These are phyloP conservation scores for Phytophthora capsici DNA, from an alignment of 352 stramenopile species.

Conservation along the genomic window DNA sequence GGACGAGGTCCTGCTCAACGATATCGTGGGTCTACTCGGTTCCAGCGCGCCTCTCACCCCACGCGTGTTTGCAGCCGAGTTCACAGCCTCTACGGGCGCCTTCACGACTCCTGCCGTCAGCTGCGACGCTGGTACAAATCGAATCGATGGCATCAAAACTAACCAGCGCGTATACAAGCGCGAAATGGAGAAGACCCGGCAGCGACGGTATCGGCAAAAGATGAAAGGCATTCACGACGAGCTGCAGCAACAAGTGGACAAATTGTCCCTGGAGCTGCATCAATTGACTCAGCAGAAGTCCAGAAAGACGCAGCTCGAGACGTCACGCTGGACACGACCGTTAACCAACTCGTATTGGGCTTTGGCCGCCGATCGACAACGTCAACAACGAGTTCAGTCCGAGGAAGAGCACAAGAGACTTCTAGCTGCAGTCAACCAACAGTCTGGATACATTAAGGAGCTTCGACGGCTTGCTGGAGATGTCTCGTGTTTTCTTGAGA, in stretches of 20 bases:
- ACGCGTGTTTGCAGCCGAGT: too few relatives aligned
- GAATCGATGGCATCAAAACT: background rate
- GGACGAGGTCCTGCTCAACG: conserved; percentile 11
- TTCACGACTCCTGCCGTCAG: background rate
- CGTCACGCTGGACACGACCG: background rate
- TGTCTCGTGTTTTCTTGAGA: background rate
- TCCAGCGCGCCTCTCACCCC: conserved; percentile 5
- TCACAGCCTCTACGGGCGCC: too few relatives aligned
- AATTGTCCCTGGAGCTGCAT: conserved; percentile 6
- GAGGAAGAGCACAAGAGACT: conserved; percentile 25
- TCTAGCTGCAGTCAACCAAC: conserved; percentile 10
- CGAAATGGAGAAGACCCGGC: conserved; percentile 25
- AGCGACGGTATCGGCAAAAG: conserved; percentile 23
- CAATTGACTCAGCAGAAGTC: background rate
- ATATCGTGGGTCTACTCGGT: conserved; percentile 11
- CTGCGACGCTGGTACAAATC: background rate
- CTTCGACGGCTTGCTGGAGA: background rate
- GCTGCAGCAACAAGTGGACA: conserved; percentile 16
- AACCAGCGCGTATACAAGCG: background rate
- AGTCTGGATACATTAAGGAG: conserved; percentile 19
- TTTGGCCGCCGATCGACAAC: background rate
- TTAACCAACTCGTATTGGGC: background rate
- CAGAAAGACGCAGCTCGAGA: background rate
- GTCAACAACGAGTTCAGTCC: background rate
- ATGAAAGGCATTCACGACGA: conserved; percentile 13